These are phyloP conservation scores for Eudorina sp. DNA, from an alignment of 139 green algal genomes.

Conservation along the genomic window DNA sequence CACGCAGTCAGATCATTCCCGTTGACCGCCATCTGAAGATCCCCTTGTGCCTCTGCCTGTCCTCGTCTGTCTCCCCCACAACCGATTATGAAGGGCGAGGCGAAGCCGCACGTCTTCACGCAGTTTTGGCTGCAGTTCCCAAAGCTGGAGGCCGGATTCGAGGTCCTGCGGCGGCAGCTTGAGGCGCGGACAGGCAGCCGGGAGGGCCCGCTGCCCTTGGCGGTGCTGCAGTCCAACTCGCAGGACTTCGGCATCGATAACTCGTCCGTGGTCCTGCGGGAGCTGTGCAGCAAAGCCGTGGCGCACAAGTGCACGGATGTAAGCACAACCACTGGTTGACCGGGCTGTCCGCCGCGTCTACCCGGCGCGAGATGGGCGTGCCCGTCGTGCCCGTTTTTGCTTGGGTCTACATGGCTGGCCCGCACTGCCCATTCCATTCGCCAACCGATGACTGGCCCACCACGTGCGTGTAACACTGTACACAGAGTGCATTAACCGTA, in stretches of 20 bases:
- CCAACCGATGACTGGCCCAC: too few relatives aligned
- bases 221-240: neutral
- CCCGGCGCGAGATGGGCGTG: too few relatives aligned
- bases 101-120: constrained; percentile 41
- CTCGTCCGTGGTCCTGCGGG: neutral
- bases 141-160: constrained; percentile 41
- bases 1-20: too few relatives aligned
- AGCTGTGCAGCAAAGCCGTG: constrained; percentile 8
- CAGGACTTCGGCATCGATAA: constrained; percentile 3
- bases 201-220: constrained; percentile 30
- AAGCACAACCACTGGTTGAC: too few relatives aligned
- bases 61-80: neutral
- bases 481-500: too few relatives aligned
- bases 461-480: too few relatives aligned
- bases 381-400: too few relatives aligned
- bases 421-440: too few relatives aligned
- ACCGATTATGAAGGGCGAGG: constrained; percentile 28
- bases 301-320: constrained; percentile 18
- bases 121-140: constrained; percentile 54
- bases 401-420: too few relatives aligned
- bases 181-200: constrained; percentile 34
- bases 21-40: too few relatives aligned
- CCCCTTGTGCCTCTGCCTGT: too few relatives aligned
- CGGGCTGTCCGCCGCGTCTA: too few relatives aligned
- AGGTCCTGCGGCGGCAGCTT: constrained; percentile 31